These are phyloP conservation scores for Kodamaea anthophila DNA, from an alignment of 1,139 yeast species.

Conservation along the genomic window DNA sequence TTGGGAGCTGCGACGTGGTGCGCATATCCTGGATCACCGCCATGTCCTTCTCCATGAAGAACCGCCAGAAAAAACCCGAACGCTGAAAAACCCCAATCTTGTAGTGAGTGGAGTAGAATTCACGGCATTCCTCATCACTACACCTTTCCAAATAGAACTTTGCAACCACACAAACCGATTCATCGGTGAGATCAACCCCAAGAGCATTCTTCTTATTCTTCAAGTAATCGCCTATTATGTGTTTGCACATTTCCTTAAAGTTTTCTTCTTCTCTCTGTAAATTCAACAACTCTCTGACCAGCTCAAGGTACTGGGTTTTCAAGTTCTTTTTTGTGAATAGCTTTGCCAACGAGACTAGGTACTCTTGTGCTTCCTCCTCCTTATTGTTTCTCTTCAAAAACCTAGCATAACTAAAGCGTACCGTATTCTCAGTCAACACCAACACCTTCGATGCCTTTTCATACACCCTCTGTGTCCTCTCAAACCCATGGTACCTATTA, in stretches of 20 bases:
- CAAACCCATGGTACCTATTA: slow-evolving; percentile 11
- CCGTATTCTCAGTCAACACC: slow-evolving; percentile 32
- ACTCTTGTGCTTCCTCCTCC: slow-evolving; percentile 22
- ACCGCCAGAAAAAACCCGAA: slow-evolving; percentile 50
- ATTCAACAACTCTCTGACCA: slow-evolving; percentile 10
- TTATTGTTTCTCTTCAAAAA: slow-evolving; percentile 21
- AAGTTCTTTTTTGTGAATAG: slow-evolving; percentile 15
- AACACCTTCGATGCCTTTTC: slow-evolving; percentile 35
- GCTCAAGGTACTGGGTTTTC: slow-evolving; percentile 21
- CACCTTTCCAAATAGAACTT: slow-evolving; percentile 15
- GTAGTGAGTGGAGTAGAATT: slow-evolving; percentile 37
- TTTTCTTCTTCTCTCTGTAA: too few species aligned
- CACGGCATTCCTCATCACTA: slow-evolving; percentile 17
- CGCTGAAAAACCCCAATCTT: slow-evolving; percentile 28
- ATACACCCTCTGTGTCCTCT: slow-evolving; percentile 27
- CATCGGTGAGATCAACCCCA: slow-evolving; percentile 19
- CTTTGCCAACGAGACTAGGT: slow-evolving; percentile 23
- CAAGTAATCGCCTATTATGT: slow-evolving; percentile 18
- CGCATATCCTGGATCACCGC: slow-evolving; percentile 40
- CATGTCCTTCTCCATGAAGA: slow-evolving; percentile 48
- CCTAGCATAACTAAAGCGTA: slow-evolving; percentile 39
- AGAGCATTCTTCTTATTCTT: slow-evolving; percentile 4
- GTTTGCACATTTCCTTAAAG: slow-evolving; percentile 10
- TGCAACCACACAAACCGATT: slow-evolving; percentile 24
- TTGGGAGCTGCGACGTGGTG: slow-evolving; percentile 41